Conservation (phyloP, 768 basidiomycete genomes). For the Trametes meyenii region DNA sequence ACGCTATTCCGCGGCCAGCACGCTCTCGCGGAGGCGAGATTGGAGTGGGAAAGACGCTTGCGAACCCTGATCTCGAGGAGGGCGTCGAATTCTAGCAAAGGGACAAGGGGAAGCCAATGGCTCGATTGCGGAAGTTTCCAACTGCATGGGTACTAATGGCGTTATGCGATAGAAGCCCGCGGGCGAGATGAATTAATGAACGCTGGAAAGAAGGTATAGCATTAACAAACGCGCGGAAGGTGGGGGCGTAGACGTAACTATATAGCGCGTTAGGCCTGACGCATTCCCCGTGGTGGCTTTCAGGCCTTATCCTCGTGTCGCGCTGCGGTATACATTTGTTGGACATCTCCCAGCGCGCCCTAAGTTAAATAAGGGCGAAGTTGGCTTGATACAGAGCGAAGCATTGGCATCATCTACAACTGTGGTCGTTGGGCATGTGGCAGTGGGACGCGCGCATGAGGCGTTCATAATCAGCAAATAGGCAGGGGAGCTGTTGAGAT, state of each 20-base stretch:
- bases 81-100: constrained; percentile 2
- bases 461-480: too few species aligned
- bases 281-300: neutral
- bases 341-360: neutral
- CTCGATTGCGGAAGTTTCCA: constrained; percentile 7
- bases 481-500: too few species aligned
- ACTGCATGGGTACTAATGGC: neutral
- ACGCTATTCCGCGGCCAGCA: neutral
- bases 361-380: too few species aligned
- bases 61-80: neutral
- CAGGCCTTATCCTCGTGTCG: constrained; percentile 1
- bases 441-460: too few species aligned
- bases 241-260: constrained; percentile 4
- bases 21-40: neutral
- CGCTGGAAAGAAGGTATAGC: constrained; percentile 14
- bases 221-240: constrained; percentile 7
- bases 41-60: neutral
- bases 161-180: neutral
- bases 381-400: too few species aligned
- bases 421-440: too few species aligned
- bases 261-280: neutral
- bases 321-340: neutral
- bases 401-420: too few species aligned
- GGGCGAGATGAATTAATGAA: neutral
- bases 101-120: neutral